These are phyloP conservation scores for Discostella stelligera DNA, from an alignment of 352 stramenopile species.

Conservation along the genomic window DNA sequence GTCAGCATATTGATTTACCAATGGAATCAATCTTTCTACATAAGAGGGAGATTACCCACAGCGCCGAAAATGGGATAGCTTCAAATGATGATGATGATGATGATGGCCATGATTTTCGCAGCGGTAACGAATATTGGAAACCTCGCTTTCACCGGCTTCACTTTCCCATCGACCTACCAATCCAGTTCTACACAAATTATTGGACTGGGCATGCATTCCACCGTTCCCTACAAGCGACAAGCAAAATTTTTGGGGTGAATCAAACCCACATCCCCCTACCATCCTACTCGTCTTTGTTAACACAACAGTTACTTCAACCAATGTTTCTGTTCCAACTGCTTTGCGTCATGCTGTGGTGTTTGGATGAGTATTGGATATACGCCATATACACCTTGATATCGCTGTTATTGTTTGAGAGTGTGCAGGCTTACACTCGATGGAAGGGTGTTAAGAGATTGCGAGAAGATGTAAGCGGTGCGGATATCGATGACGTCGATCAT, in stretches of 20 bases:
- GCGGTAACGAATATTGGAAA: conserved; percentile 14
- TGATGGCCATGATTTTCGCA: conserved; percentile 15
- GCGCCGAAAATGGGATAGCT: neutral
- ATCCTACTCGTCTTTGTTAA: conserved; percentile 93
- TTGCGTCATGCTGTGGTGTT: conserved; percentile 96
- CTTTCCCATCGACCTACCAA: conserved; percentile 65
- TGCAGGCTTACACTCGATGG: conserved; percentile 92
- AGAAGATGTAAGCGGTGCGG: conserved; percentile 40
- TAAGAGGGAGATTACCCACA: neutral
- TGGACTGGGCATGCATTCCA: conserved; percentile 57
- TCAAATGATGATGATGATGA: neutral
- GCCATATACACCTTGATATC: conserved; percentile 98
- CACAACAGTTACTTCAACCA: conserved; percentile 95
- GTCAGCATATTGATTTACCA: conserved; percentile 31
- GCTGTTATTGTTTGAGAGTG: conserved; percentile 97
- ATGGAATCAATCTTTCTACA: conserved; percentile 37
- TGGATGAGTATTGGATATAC: conserved; percentile 99
- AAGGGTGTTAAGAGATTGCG: conserved; percentile 94
- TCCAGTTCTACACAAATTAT: conserved; percentile 54
- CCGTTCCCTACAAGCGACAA: conserved; percentile 19
- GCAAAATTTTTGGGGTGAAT: conserved; percentile 85
- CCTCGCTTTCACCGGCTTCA: conserved; percentile 58
- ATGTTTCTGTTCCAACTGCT: conserved; percentile 99
- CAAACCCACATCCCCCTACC: conserved; percentile 93
- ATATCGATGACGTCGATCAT: conserved; percentile 72